A percentile compares a stretch with the other conserved stretches of the same genome.
phyloP scores from a whole-genome alignment of 805 yeast genomes.

The Maudiozyma turicensis region DNA sequence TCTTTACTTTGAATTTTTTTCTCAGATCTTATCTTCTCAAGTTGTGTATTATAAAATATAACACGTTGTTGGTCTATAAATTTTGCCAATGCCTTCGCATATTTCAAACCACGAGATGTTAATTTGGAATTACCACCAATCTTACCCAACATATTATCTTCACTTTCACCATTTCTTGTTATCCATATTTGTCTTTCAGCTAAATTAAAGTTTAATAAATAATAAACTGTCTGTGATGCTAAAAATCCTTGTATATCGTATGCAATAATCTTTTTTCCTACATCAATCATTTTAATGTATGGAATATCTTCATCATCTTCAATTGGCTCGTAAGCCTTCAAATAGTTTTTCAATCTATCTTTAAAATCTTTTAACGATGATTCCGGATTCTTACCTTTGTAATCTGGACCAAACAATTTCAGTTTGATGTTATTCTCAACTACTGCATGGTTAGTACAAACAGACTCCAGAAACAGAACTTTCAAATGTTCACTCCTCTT shows the following conservation, averaged over 20 bases:
- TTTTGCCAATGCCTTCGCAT: slow-evolving; percentile 59
- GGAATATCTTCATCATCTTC: slow-evolving; percentile 70
- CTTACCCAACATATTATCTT: slow-evolving; percentile 72
- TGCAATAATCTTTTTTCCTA: slow-evolving; percentile 88
- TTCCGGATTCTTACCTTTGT: slow-evolving; percentile 72
- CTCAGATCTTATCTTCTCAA: slow-evolving; percentile 36
- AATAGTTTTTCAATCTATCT: slow-evolving; percentile 72
- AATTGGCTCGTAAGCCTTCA: slow-evolving; percentile 82
- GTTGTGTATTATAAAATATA: slow-evolving; percentile 46
- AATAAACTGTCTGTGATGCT: slow-evolving; percentile 89
- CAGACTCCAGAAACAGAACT: slow-evolving; percentile 76
- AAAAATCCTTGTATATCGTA: slow-evolving; percentile 81
- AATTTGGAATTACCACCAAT: slow-evolving; percentile 88
- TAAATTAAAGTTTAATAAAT: slow-evolving; percentile 78
- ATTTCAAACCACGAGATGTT: slow-evolving; percentile 69
- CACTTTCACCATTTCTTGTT: slow-evolving; percentile 88
- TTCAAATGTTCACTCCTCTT: slow-evolving; percentile 55
- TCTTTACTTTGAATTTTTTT: slow-evolving; percentile 8
- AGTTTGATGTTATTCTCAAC: slow-evolving; percentile 77
- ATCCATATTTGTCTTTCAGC: slow-evolving; percentile 89
- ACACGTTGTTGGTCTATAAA: slow-evolving; percentile 65
- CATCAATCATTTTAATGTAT: slow-evolving; percentile 92
- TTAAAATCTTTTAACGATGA: slow-evolving; percentile 74
- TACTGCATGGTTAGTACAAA: slow-evolving; percentile 70
- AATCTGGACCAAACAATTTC: slow-evolving; percentile 90